Conservation (phyloP, 257 asterid species). For the Penstemon barbatus region DNA sequence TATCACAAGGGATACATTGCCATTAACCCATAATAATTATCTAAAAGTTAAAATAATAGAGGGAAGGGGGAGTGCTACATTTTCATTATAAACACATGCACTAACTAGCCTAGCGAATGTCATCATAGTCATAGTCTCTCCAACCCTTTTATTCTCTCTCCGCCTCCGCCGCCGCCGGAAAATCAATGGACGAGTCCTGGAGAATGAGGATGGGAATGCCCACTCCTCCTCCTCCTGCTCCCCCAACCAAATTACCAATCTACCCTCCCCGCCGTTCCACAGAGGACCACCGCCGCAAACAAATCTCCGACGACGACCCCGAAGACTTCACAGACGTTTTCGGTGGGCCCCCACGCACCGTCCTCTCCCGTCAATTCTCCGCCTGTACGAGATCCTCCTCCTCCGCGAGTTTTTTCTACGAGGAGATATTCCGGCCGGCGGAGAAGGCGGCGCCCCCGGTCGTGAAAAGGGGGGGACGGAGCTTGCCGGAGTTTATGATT, state of each 20-base stretch:
- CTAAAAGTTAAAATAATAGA: no score
- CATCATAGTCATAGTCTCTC: constrained; percentile 30
- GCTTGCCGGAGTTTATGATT: constrained; percentile 68
- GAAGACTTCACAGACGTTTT: constrained; percentile 78
- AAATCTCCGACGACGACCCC: constrained; percentile 41
- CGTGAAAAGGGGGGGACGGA: constrained; percentile 40
- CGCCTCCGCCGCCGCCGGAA: constrained; percentile 28
- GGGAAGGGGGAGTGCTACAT: no score
- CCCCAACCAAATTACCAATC: constrained; percentile 15
- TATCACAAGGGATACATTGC: no score
- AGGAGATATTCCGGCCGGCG: constrained; percentile 52
- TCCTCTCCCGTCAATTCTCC: constrained; percentile 52
- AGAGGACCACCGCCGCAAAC: constrained; percentile 39
- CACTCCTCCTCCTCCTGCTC: constrained; percentile 21
- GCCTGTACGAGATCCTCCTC: constrained; percentile 33
- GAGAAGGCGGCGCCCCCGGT: constrained; percentile 30
- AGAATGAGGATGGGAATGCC: constrained; percentile 65
- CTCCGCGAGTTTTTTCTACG: constrained; percentile 38
- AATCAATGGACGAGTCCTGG: constrained; percentile 68
- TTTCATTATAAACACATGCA: constrained; percentile 28
- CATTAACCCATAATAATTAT: no score
- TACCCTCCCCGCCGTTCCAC: constrained; percentile 48
- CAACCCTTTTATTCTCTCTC: not conserved
- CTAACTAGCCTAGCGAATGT: not conserved
- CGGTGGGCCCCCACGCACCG: constrained; percentile 77